Evolutionary conservation across 148 eudicot species (phyloP), one percentile per base, ranked within the genome.

Genomic region (Mesembryanthemum crystallinum): DNA sequence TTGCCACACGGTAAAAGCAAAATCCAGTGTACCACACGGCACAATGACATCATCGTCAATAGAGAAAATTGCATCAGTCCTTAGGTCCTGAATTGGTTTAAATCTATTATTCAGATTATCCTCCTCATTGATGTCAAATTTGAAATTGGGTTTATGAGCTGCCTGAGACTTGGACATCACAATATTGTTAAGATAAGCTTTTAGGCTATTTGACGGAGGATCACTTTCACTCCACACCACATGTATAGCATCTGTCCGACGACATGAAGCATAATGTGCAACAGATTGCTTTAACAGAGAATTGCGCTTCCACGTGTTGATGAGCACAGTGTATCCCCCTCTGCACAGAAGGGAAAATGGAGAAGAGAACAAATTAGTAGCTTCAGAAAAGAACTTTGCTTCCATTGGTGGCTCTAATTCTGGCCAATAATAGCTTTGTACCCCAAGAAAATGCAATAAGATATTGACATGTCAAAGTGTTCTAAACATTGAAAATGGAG

Each of bases 251-350:
- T 87, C 88, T 23, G 89, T 82, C 55, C 93, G 88, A 52, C 66
- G 60, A 69, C 96, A 91, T 20, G 93, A 91, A 73, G 91, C 91
- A 85, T 91, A 89, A 54, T 89, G 91, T 73, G 88, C 87, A 79
- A 89, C 88, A 49, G 89, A 89, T 70, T 89, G 88, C 85, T 87
- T 91, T 32, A 91, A 83, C 35, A 87, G 89, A 83, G 87, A 77
- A 83, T 89, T 83, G 23, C 88, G 80, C 85, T 87, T 89, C 96
- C 96, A 91, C 42, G 93, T 89, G 85, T 91, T 91, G 78, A 91
- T 83, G 28, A 91, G 88, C 45, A 91, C 85, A 20, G 91, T 89
- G 83, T 91, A 91, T 55, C 91, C 87, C 51, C 86, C 89, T 79
- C 95, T 87, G 86, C 29, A 80, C 62, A 67, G 57, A 21, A 66